Evolutionary conservation across 2,329 filamentous ascomycete species (phyloP), one percentile per base, ranked within the genome.

Genomic region (Diaporthe citri): DNA sequence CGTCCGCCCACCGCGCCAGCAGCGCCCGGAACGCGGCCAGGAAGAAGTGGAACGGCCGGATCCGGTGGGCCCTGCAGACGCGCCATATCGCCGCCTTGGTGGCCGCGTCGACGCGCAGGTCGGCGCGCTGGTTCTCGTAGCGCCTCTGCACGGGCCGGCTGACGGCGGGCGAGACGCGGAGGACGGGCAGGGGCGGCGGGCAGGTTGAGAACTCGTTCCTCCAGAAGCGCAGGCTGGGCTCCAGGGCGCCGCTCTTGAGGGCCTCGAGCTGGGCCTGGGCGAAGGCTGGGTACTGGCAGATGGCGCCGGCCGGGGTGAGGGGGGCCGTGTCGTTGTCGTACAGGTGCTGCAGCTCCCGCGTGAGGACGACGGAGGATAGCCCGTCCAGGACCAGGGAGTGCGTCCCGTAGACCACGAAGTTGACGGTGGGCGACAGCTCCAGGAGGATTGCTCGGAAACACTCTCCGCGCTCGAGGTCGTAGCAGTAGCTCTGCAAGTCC

Each of bases 11-110:
- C n/a, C 57, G 57, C 57, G 36, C 34, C 36, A 60, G 36, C 57
- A 60, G 36, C 77, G 62, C 15, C 82, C 82, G 20, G 17, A 60
- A 60, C 13, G 36, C 57, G 5, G 57, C 34, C 6, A 39, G 79
- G 76, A 86, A 85, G 75, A 89, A 82, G 69, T 90, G 86, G 76
- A 89, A 89, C 0, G 80, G 75, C 0, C 80, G 81, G 13, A 31
- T 59, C 13, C 59, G 13, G 34, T 60, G 57, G 5, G n/a, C 36
- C 57, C 17, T 60, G 31, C 57, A 60, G 57, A 25, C 34, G 7
- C 57, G 57, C 57, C 57, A 60, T 17, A 60, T 25, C 2, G 57
- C 57, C 57, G 57, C 57, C 57, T 60, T 60, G 36, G 57, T 60
- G 22, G 20, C 34, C 22, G 57, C 57, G 36, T 60, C 57, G 57